Evolutionary conservation across 2,329 filamentous ascomycete species (phyloP).

Genomic region (Hypoxylon sp.): DNA sequence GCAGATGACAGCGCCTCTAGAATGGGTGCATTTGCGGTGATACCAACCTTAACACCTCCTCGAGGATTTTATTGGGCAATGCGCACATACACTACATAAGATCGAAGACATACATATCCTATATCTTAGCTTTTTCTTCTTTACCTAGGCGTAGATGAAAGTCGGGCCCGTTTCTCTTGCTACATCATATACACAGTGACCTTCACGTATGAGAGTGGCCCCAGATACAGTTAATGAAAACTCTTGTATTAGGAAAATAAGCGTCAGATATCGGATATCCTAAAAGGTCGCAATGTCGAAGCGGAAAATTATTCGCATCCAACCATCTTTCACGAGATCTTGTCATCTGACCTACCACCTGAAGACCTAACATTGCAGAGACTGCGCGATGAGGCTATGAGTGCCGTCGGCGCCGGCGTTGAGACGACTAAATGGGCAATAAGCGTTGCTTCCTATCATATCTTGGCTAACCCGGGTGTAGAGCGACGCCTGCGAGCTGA

Average conservation of each 20-base stretch:
- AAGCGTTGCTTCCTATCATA: constrained; percentile 31
- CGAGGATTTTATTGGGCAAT: background rate
- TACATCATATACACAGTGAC: no score
- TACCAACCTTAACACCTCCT: background rate
- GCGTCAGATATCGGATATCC: constrained; percentile 27
- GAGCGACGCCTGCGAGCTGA: constrained; percentile 26
- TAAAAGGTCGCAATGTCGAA: constrained; percentile 15
- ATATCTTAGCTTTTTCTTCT: no score
- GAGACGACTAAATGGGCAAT: constrained; percentile 50
- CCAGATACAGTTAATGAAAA: no score
- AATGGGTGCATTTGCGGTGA: background rate
- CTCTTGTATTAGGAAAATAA: constrained; percentile 37
- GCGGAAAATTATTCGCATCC: constrained; percentile 10
- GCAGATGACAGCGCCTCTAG: background rate
- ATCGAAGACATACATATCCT: no score
- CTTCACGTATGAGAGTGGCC: no score
- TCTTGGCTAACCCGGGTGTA: constrained; percentile 29
- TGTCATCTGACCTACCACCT: constrained; percentile 29
- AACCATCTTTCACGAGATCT: constrained; percentile 33
- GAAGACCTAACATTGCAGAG: constrained; percentile 28
- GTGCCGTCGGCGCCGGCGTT: constrained; percentile 43
- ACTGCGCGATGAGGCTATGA: constrained; percentile 36
- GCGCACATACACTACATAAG: no score
- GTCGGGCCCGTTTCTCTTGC: no score
- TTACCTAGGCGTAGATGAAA: no score